These are phyloP conservation scores for Botrytis porri DNA, from an alignment of 2,329 filamentous ascomycete species.

Conservation along the genomic window DNA sequence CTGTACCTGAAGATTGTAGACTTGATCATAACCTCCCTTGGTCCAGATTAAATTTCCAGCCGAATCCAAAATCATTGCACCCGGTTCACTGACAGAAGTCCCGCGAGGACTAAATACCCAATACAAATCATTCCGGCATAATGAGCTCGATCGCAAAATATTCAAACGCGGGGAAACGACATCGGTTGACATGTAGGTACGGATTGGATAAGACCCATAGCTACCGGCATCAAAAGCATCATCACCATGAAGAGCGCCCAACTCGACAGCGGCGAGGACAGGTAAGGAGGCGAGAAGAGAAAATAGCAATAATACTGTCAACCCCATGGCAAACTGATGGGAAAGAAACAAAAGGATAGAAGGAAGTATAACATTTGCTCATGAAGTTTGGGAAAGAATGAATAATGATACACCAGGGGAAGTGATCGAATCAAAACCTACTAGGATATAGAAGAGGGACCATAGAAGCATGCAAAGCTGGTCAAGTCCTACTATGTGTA, in stretches of 20 bases:
- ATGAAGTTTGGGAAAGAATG: neutral
- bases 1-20: conserved; percentile 48
- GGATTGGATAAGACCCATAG: conserved; percentile 40
- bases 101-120: conserved; percentile 44
- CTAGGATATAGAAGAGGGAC: conserved; percentile 7
- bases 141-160: conserved; percentile 33
- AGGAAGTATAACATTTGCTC: neutral
- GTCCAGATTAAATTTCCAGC: conserved; percentile 48
- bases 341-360: neutral
- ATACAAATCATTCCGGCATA: conserved; percentile 43
- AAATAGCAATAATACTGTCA: neutral
- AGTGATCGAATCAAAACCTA: neutral
- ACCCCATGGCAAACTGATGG: conserved; percentile 4
- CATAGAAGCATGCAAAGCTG: neutral
- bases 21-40: conserved; percentile 38
- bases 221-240: conserved; percentile 38
- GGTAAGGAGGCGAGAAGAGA: neutral
- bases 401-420: neutral
- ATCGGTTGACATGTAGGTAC: conserved; percentile 38
- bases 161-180: conserved; percentile 40
- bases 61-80: conserved; percentile 46
- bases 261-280: neutral
- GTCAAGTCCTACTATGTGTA: neutral
- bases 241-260: conserved; percentile 24
- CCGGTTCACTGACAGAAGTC: conserved; percentile 36